Conservation (phyloP, 805 yeast genomes). For the Cyberlindnera bimundalis region DNA sequence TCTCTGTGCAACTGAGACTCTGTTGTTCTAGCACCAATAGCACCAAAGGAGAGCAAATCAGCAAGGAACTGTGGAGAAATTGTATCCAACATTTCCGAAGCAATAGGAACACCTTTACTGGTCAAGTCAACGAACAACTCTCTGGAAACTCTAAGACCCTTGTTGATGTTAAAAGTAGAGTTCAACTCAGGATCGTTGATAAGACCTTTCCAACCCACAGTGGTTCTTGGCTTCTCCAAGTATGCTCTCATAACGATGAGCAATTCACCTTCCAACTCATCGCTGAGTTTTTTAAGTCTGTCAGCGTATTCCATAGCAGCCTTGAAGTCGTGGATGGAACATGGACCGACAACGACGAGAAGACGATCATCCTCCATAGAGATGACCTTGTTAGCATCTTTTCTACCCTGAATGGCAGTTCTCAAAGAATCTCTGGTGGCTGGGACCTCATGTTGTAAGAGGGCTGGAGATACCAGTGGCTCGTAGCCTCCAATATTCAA, state of each 20-base stretch:
- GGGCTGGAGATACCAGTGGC: conserved; percentile 90
- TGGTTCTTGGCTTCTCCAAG: conserved; percentile 97
- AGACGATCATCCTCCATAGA: conserved; percentile 77
- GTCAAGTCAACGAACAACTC: conserved; percentile 81
- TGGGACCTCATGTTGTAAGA: conserved; percentile 81
- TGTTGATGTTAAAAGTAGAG: conserved; percentile 89
- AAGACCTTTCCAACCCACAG: conserved; percentile 99
- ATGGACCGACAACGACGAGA: conserved; percentile 90
- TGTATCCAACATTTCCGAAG: conserved; percentile 97
- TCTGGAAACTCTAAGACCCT: conserved; percentile 87
- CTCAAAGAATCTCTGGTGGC: conserved; percentile 51
- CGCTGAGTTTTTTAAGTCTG: conserved; percentile 61
- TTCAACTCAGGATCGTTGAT: conserved; percentile 96
- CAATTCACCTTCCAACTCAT: conserved; percentile 70
- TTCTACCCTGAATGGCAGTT: conserved; percentile 74
- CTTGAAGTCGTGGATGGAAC: conserved; percentile 89
- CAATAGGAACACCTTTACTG: conserved; percentile 80
- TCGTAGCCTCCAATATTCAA: conserved; percentile 85
- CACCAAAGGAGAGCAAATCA: conserved; percentile 90
- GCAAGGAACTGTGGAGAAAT: conserved; percentile 94
- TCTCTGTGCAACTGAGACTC: conserved; percentile 98
- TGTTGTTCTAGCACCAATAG: conserved; percentile 98
- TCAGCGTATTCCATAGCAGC: conserved; percentile 87
- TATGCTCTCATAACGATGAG: conserved; percentile 95
- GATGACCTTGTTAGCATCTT: conserved; percentile 71